Conservation (phyloP, 2,329 filamentous ascomycete genomes). For the Ascochyta koolunga region DNA sequence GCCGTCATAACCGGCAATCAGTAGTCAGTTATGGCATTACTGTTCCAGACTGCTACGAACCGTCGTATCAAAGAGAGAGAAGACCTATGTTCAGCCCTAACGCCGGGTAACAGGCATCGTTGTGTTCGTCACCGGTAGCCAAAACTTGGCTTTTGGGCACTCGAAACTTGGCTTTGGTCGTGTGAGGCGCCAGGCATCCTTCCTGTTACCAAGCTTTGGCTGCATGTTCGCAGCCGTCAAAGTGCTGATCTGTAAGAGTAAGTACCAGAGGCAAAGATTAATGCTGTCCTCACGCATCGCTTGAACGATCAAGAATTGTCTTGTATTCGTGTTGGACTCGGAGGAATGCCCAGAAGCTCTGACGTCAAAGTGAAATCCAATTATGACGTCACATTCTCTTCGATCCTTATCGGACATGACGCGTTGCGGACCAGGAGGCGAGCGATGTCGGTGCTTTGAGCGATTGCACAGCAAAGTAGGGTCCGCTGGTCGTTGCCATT, state of each 20-base stretch:
- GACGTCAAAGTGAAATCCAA: neutral
- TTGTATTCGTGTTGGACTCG: neutral
- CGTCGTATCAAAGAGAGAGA: conserved; percentile 2
- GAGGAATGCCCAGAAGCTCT: neutral
- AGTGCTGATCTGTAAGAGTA: neutral
- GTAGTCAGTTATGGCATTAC: conserved; percentile 8
- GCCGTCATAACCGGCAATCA: conserved; percentile 4
- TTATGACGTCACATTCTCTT: conserved; percentile 6
- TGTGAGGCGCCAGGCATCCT: neutral
- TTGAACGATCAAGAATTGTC: neutral
- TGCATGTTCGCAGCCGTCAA: neutral
- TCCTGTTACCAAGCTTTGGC: neutral
- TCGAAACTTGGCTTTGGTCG: conserved; percentile 15
- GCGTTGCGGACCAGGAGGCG: conserved; percentile 1
- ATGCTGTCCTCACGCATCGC: neutral
- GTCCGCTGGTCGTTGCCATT: conserved; percentile 3
- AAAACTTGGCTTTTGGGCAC: conserved; percentile 22
- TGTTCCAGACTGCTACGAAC: neutral
- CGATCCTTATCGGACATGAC: conserved; percentile 1
- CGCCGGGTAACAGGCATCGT: conserved; percentile 1
- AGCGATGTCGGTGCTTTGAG: conserved; percentile 12
- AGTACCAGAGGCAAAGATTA: neutral
- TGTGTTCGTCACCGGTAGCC: conserved; percentile 6
- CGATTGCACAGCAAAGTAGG: conserved; percentile 3
- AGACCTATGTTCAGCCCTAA: conserved; percentile 7